A percentile compares a stretch with the other conserved stretches of the same genome.
phyloP scores from a whole-genome alignment of 495 filamentous ascomycete species.

The Penicillium fimorum region DNA sequence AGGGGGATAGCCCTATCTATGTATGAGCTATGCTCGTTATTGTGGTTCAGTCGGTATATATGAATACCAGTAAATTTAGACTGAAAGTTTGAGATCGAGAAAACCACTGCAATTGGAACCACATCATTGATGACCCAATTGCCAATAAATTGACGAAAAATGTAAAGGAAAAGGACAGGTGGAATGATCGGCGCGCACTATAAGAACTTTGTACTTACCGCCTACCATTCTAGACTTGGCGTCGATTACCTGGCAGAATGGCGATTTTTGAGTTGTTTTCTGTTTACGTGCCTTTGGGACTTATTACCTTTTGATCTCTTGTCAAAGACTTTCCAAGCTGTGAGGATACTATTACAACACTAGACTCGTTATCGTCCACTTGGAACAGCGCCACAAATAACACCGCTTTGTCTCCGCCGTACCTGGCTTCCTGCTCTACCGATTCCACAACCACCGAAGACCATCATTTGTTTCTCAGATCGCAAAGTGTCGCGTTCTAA shows the following conservation, averaged over 20 bases:
- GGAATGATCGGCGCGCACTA: conserved; percentile 3
- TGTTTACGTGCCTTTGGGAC: not conserved
- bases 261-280: conserved; percentile 8
- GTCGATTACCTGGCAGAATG: conserved; percentile 7
- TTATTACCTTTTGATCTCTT: not conserved
- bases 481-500: not conserved
- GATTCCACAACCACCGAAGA: not conserved
- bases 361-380: not conserved
- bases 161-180: conserved; percentile 5
- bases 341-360: not conserved
- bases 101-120: not conserved
- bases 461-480: not conserved
- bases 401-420: not conserved
- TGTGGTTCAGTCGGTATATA: not conserved
- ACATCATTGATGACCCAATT: conserved; percentile 16
- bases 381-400: not conserved
- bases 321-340: not conserved
- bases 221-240: conserved; percentile 6
- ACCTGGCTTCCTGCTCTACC: not conserved
- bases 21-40: conserved; percentile 1
- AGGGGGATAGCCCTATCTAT: not conserved
- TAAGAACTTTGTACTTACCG: conserved; percentile 4
- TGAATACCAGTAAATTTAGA: not conserved
- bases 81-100: no score
- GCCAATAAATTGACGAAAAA: not conserved